Evolutionary conservation across 176 grass and related monocot genomes (phyloP), one percentile per base, ranked within the genome.

Genomic region (Phoenix roebelenii): DNA sequence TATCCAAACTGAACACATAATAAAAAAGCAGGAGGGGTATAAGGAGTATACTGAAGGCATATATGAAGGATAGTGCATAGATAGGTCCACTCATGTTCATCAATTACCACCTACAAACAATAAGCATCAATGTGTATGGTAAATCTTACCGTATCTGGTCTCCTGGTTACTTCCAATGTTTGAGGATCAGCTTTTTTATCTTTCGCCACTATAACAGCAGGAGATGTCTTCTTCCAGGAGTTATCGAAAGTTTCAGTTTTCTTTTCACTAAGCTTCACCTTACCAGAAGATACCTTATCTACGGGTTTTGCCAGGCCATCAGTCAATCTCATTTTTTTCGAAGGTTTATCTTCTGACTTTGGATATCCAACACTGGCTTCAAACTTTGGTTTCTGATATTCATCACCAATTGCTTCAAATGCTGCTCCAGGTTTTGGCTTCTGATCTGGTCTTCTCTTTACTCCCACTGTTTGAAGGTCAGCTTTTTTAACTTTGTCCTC

Each of bases 241-340:
- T 20, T 18, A 25, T 72, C 59, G 18, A 54, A 9, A 22, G 5
- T 20, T 22, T 63, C 26, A 1, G 39, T 49, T 70, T 50, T 63
- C n/a, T 17, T 44, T 49, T 63, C 49, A 63, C 16, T 16, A 72
- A 49, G 14, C 28, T 63, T 55, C 50, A 16, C 22, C 51, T 49
- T 63, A 15, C 54, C 50, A 39, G 17, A 44, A 16, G 17, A 22
- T 22, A 20, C 28, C 20, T 32, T 56, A 51, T 51, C 22, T 6
- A 6, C 3, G 3, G 14, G 18, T 39, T 29, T 20, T 25, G 32
- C 50, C 55, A 60, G 5, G 63, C 64, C 72, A 50, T 78, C 22
- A 51, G 61, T 59, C 29, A 68, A 57, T 68, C 75, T 90, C 30
- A 74, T 48, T 59, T 64, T 85, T 66, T 82, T 85, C 44, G 65